Conservation (phyloP, 1,139 yeast species). For the Candida labiduridarum region DNA sequence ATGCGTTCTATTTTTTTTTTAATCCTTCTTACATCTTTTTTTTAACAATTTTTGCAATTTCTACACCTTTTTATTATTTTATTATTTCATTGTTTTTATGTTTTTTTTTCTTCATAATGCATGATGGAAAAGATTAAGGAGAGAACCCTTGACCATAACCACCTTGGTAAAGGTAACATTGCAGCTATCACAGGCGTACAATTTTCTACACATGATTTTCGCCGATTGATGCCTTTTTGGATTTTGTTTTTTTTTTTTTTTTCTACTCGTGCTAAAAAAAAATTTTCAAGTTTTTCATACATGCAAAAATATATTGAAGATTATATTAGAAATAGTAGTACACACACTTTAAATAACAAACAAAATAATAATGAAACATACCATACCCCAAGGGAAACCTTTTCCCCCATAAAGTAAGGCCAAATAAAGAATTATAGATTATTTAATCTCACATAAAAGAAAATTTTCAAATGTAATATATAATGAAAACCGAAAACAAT, state of each 20-base stretch:
- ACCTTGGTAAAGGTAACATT: too few species aligned
- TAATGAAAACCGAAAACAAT: neutral
- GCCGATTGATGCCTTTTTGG: too few species aligned
- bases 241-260: neutral
- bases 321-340: conserved; percentile 2
- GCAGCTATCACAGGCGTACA: too few species aligned
- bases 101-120: neutral
- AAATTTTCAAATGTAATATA: neutral
- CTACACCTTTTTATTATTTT: neutral
- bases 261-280: neutral
- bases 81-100: neutral
- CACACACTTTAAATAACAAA: conserved; percentile 2
- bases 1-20: neutral
- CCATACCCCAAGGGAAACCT: neutral
- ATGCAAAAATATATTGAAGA: neutral
- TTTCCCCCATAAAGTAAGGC: neutral
- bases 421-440: neutral
- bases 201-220: too few species aligned
- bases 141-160: too few species aligned
- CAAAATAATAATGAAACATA: neutral
- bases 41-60: neutral
- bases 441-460: neutral
- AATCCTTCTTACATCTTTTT: neutral
- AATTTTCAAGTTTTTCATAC: neutral
- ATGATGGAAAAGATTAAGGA: too few species aligned